These are phyloP conservation scores for Phaeosphaeria sp. DNA, from an alignment of 2,329 filamentous ascomycete species.

Conservation along the genomic window DNA sequence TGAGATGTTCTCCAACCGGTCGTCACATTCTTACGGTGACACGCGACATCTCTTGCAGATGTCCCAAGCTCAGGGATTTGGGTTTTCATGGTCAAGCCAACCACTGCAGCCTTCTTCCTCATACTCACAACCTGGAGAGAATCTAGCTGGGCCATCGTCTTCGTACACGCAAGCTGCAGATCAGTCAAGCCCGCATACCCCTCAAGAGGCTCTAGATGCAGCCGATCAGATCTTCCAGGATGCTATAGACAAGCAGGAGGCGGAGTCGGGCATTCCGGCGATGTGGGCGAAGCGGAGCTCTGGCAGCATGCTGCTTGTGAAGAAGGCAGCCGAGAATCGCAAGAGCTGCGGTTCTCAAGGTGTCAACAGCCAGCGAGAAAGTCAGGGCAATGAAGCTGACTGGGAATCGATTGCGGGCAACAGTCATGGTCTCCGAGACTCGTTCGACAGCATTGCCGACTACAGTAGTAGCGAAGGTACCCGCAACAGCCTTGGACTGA, in stretches of 20 bases:
- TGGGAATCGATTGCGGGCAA: conserved; percentile 44
- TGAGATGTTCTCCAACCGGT: conserved; percentile 31
- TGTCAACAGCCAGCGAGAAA: not conserved
- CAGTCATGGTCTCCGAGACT: conserved; percentile 24
- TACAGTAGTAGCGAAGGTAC: conserved; percentile 40
- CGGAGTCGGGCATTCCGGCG: conserved; percentile 31
- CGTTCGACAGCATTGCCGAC: conserved; percentile 41
- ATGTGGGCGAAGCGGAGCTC: conserved; percentile 43
- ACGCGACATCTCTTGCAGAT: conserved; percentile 41
- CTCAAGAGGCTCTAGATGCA: conserved; percentile 36
- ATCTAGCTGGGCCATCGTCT: conserved; percentile 20
- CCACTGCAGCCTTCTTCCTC: conserved; percentile 31
- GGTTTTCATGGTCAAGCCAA: conserved; percentile 1
- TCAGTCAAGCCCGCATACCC: conserved; percentile 18
- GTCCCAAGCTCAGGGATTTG: conserved; percentile 14
- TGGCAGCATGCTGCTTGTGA: conserved; percentile 31
- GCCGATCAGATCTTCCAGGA: conserved; percentile 40
- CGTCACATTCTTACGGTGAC: conserved; percentile 46
- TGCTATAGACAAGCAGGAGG: conserved; percentile 8
- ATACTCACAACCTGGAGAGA: conserved; percentile 14
- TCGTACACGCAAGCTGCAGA: conserved; percentile 32
- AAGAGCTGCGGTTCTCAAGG: conserved; percentile 4
- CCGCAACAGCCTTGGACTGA: conserved; percentile 23
- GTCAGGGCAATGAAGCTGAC: conserved; percentile 29
- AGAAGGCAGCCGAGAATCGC: conserved; percentile 10